Base-by-base conservation (phyloP, 192 early-diverging fungal genomes). In the Backusella parvicylindrica region DNA sequence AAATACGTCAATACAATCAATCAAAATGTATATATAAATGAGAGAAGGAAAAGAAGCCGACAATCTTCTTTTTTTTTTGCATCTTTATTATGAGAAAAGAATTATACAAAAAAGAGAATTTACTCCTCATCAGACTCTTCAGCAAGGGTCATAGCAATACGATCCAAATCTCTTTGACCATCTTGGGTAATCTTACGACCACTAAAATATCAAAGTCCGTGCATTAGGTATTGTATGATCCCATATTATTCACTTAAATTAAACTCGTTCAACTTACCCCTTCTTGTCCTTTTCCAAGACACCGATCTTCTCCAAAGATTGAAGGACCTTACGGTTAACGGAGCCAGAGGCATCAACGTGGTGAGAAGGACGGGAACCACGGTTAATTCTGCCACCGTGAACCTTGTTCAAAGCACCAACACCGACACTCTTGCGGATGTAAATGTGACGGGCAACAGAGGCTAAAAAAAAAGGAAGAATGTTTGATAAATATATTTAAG, bases 111-210 rank as follows among this genome's bases (percentile, higher is more conserved):
- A 71, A 71, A 50, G 47, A 60, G 49, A 56, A 50, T 73, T 78
- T 80, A 77, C 31, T 80, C 79, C 37, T 74, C 72, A 37, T 81
- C 80, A 73, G 53, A 41, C n/a, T 81, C 75, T 18, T 65, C 72
- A 23, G 70, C 60, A 33, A 81, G 70, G 63, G 86, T 85, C 82
- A 81, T 82, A 68, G 95, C 93, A 83, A 97, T 97, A 82, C 96
- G 95, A 90, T 99, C 98, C 84, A 99, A 92, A 88, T 98, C 97
- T 87, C 97, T 95, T 87, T 96, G 97, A 74, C 98, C 98, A 78
- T 95, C 93, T 71, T 91, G 89, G 85, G 97, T 92, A 88, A 99
- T 96, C 83, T 87, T 89, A 85, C 98, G 95, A 72, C 98, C 98
- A 89, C 95, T 93, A 73, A 30, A 33, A 49, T 21, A 13, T 41